Evolutionary conservation across 1,139 yeast species (phyloP), one percentile per base, ranked within the genome.

Genomic region (Nadsonia starkeyi-henricii): DNA sequence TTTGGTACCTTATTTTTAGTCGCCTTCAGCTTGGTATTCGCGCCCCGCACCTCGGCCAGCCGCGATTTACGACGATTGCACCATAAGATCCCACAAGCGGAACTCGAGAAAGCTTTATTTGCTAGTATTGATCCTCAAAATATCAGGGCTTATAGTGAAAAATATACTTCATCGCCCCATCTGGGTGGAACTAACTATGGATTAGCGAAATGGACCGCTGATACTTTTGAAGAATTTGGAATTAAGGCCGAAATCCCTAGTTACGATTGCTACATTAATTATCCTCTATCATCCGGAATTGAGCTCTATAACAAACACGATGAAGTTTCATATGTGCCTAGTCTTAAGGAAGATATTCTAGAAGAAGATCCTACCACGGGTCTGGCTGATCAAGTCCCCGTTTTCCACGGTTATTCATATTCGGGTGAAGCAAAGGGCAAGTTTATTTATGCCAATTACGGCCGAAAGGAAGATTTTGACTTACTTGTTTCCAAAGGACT

Each of bases 11-110:
- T 73, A 7, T 78, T 75, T 50, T 67, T 76, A 45, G 65, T 78
- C 13, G 69, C 78, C 2, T 77, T 83, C 57, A 77, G 83, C 49
- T 68, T 86, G 47, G 78, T 85, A 1, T 89, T 89, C 60, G 69
- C 88, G 28, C 96, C 96, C 1, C 67, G 96, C 51, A 86, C 97
- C 1, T 85, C 96, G 1, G 68, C 86, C 19, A 78, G 84, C 48
- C 71, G 96, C 54, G 97, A 89, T 63, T 78, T 85, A 61, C 73
- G 91, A 56, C 67, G 95, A 49, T 65, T 85, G 58, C 86, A 86
- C 63, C 54, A 56, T 43, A 47, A 52, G 36, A 48, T 62, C 44
- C 54, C 68, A 12, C 49, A 52, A 13, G 48, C 60, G 2, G 69
- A 66, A 41, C 48, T 64, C 21, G 64, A 65, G 48, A 59, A 67